Base-by-base conservation (phyloP, 768 basidiomycete species). In the Antrodiella citrinella region DNA sequence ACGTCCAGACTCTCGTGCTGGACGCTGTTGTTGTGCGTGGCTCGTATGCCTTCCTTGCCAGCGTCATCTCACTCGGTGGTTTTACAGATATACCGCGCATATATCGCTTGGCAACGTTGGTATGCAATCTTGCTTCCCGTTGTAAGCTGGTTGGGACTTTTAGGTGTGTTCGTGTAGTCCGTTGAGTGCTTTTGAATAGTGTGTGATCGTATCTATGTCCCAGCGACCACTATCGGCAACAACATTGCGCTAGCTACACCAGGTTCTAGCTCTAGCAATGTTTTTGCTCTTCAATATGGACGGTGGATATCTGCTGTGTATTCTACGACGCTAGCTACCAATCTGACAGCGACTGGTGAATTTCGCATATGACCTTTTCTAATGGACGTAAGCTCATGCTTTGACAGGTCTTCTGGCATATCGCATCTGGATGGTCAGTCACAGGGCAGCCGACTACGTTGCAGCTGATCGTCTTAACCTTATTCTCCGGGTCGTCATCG, bases 221-320 rank as follows among this genome's bases (percentile, higher is more conserved):
- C 4, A 60, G 63, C 15, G 55, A 59, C n/a, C 42, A 60, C 35
- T 26, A 12, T 44, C 45, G 54, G 44, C 26, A 55, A n/a, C 58
- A 55, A 56, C 26, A 38, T 52, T 19, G 49, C 54, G 2, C 51
- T 56, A 1, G 51, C 49, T 25, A 50, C 41, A n/a, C 54, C 53
- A n/a, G 52, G 57, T 3, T 44, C 13, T 4, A 15, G 45, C 10
- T 44, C 26, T 0, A 44, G 51, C 1, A 52, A 57, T 11, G 59
- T 69, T 12, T 72, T 68, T 47, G 55, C 40, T 2, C 52, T 45
- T 3, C 51, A 20, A 15, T 57, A 64, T 18, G 54, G 60, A 0
- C 45, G 48, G 11, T 72, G 69, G 69, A 62, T 70, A 45, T 63
- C 55, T 0, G 50, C 65, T 4, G 69, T 67, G 45, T 69, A 62